phyloP scores from a whole-genome alignment of 805 yeast genomes.

The Ogataea angusta region DNA sequence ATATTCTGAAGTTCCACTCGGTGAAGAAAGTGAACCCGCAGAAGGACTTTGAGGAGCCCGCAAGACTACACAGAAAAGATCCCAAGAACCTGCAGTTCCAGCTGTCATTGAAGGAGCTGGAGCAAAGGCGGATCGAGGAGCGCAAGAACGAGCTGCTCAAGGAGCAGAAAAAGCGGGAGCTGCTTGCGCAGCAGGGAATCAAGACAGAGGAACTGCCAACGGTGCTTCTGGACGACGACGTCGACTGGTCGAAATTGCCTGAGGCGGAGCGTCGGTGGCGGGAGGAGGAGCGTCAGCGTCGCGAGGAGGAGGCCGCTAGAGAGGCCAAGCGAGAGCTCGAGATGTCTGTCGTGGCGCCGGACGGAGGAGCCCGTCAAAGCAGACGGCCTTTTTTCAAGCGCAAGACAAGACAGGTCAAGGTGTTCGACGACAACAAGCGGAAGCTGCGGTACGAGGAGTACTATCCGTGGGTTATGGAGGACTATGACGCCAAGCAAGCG shows the following conservation, averaged over 20 bases:
- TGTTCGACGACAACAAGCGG: constrained; percentile 78
- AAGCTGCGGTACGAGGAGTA: constrained; percentile 90
- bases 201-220: constrained; percentile 19
- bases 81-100: constrained; percentile 89
- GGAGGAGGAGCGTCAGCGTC: constrained; percentile 26
- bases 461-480: constrained; percentile 98
- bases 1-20: constrained; percentile 77
- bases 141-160: constrained; percentile 40
- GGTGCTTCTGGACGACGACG: constrained; percentile 29
- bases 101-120: constrained; percentile 72
- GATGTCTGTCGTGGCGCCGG: constrained; percentile 80
- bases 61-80: constrained; percentile 87
- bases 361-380: constrained; percentile 78
- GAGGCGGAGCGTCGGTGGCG: constrained; percentile 42
- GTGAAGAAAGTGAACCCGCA: constrained; percentile 69
- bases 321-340: constrained; percentile 41
- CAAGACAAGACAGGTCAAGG: constrained; percentile 80
- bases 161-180: constrained; percentile 38
- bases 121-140: constrained; percentile 52
- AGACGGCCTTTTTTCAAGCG: constrained; percentile 59
- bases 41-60: constrained; percentile 72
- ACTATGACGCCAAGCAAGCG: constrained; percentile 88
- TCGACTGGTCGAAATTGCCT: constrained; percentile 28
- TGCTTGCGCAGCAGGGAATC: constrained; percentile 16
- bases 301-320: constrained; percentile 30